Percentiles rank a stretch among this genome's conserved stretches.
Conservation (phyloP, 495 filamentous ascomycete species). For the Talaromyces nanjingensis region DNA sequence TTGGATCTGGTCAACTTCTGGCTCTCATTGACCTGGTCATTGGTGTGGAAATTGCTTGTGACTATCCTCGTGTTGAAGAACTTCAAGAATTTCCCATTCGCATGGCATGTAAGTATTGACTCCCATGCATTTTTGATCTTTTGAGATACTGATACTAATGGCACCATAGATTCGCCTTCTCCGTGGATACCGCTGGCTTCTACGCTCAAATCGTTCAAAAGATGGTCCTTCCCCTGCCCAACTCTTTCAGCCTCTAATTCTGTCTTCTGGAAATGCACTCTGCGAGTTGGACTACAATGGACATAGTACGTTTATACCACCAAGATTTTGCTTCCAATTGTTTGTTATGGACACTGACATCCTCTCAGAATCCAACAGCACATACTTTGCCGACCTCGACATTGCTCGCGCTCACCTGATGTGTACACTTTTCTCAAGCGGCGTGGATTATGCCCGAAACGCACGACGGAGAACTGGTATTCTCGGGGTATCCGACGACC, state of each 20-base stretch:
- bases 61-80: conserved; percentile 6
- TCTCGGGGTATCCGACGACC: conserved; percentile 10
- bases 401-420: conserved; percentile 60
- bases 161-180: conserved; percentile 7
- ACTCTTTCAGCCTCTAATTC: conserved; percentile 42
- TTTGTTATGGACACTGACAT: background rate
- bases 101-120: conserved; percentile 56
- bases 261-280: conserved; percentile 33
- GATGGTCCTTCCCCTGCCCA: conserved; percentile 6
- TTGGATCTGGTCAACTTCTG: conserved; percentile 4
- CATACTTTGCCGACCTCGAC: conserved; percentile 78
- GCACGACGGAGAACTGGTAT: conserved; percentile 19
- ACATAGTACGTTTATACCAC: conserved; percentile 41
- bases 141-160: background rate
- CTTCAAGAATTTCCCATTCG: conserved; percentile 63
- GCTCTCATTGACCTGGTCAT: conserved; percentile 5
- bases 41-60: conserved; percentile 5
- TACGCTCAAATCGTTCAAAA: conserved; percentile 8
- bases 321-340: background rate
- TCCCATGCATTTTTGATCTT: background rate
- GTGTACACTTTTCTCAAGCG: conserved; percentile 47
- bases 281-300: conserved; percentile 72
- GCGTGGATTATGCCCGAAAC: conserved; percentile 8
- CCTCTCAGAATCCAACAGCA: conserved; percentile 56
- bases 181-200: conserved; percentile 6